phyloP scores from a whole-genome alignment of 441 rosid species.

The Adansonia madagascariensis region DNA sequence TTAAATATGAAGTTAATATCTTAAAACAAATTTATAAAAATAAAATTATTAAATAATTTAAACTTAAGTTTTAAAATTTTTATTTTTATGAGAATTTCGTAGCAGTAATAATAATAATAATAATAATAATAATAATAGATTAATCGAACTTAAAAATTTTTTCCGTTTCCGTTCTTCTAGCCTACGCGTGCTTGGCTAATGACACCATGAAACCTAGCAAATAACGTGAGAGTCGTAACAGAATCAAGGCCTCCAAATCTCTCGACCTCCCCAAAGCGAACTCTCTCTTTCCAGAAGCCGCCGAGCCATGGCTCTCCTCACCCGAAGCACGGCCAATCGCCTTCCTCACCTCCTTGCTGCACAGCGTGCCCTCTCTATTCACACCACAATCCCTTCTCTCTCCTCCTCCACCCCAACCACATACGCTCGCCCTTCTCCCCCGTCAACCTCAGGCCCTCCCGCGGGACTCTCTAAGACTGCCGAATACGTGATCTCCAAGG shows the following conservation, averaged over 20 bases:
- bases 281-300: background rate
- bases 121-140: too few species aligned
- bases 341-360: constrained; percentile 58
- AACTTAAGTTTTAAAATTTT: too few species aligned
- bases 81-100: too few species aligned
- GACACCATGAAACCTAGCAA: too few species aligned
- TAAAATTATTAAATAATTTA: too few species aligned
- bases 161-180: too few species aligned
- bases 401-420: constrained; percentile 48
- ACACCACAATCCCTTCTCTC: constrained; percentile 59
- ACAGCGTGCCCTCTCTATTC: constrained; percentile 51
- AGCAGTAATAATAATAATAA: too few species aligned
- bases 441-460: constrained; percentile 48
- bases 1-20: too few species aligned
- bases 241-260: background rate
- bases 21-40: too few species aligned
- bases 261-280: background rate
- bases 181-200: too few species aligned
- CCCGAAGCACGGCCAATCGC: constrained; percentile 65
- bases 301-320: constrained; percentile 60
- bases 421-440: constrained; percentile 55
- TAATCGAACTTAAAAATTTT: too few species aligned
- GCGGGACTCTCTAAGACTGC: constrained; percentile 75
- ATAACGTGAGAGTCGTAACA: background rate
- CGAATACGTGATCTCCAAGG: constrained; percentile 83